These are phyloP conservation scores for Phlegmacium glaucopus DNA, from an alignment of 768 basidiomycete genomes.

Conservation along the genomic window DNA sequence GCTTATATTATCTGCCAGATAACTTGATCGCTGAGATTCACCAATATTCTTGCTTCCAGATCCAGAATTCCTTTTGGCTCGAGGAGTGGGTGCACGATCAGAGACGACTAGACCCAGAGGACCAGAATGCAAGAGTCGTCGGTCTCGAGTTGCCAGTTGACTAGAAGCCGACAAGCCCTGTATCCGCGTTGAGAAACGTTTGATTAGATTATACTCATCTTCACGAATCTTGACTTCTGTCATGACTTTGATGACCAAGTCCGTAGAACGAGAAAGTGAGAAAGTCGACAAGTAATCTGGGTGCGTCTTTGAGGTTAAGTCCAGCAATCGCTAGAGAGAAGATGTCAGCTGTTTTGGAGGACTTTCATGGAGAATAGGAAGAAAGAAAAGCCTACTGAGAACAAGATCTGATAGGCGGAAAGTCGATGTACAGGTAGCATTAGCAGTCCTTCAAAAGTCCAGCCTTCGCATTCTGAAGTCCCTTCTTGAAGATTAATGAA, in stretches of 20 bases:
- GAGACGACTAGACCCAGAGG: constrained; percentile 44
- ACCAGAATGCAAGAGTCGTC: constrained; percentile 73
- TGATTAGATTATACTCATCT: constrained; percentile 79
- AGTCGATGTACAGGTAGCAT: constrained; percentile 75
- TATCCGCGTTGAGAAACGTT: constrained; percentile 55
- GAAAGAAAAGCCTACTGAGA: constrained; percentile 53
- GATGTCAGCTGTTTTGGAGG: neutral
- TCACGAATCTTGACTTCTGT: constrained; percentile 84
- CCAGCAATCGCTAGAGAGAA: constrained; percentile 57
- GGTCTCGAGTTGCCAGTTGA: constrained; percentile 64
- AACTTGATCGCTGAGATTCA: neutral
- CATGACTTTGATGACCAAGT: constrained; percentile 71
- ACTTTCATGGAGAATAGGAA: neutral
- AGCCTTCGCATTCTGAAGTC: constrained; percentile 50
- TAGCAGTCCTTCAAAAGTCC: constrained; percentile 65
- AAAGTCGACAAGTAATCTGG: constrained; percentile 68
- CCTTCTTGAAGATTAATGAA: constrained; percentile 71
- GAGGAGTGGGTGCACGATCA: constrained; percentile 12
- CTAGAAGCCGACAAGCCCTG: constrained; percentile 51
- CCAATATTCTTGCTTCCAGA: constrained; percentile 7
- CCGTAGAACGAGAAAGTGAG: constrained; percentile 61
- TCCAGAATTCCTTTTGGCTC: neutral
- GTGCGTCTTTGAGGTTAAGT: constrained; percentile 67
- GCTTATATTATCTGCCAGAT: neutral
- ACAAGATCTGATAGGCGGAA: constrained; percentile 65